These are phyloP conservation scores for Pilasporangium apinafurcum DNA, from an alignment of 352 stramenopile genomes.

Conservation along the genomic window DNA sequence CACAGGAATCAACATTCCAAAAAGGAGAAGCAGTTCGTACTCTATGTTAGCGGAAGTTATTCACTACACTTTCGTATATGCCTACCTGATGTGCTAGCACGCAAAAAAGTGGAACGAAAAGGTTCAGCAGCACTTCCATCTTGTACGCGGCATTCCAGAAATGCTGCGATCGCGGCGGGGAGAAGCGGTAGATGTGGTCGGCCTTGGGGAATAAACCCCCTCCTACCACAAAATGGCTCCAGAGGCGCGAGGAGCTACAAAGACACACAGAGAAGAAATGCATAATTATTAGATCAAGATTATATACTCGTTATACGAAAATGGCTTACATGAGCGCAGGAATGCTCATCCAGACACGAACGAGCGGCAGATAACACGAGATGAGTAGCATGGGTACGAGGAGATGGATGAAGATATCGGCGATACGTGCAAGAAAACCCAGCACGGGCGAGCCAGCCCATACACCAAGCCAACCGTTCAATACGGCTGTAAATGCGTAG, in stretches of 20 bases:
- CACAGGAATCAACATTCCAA: conserved; percentile 5
- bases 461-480: conserved; percentile 71
- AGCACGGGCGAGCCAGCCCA: conserved; percentile 65
- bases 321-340: conserved; percentile 54
- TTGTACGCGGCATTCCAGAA: conserved; percentile 80
- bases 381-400: conserved; percentile 68
- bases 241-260: conserved; percentile 65
- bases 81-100: conserved; percentile 74
- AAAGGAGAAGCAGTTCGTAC: not conserved
- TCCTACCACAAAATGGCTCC: conserved; percentile 66
- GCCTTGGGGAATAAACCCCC: conserved; percentile 66
- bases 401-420: conserved; percentile 62
- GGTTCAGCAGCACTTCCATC: conserved; percentile 74
- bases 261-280: not conserved
- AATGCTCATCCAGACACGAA: conserved; percentile 79
- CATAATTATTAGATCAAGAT: not conserved
- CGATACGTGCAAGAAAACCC: conserved; percentile 46
- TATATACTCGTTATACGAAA: not conserved
- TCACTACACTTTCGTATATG: conserved; percentile 1
- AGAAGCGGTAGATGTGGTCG: conserved; percentile 76
- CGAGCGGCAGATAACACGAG: conserved; percentile 65
- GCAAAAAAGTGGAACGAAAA: conserved; percentile 72
- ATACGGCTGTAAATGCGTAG: conserved; percentile 61
- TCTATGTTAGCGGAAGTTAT: not conserved
- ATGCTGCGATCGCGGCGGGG: conserved; percentile 54